Evolutionary conservation across 495 filamentous ascomycete genomes (phyloP), one percentile per base, ranked within the genome.

Genomic region (Aspergillus leporis): DNA sequence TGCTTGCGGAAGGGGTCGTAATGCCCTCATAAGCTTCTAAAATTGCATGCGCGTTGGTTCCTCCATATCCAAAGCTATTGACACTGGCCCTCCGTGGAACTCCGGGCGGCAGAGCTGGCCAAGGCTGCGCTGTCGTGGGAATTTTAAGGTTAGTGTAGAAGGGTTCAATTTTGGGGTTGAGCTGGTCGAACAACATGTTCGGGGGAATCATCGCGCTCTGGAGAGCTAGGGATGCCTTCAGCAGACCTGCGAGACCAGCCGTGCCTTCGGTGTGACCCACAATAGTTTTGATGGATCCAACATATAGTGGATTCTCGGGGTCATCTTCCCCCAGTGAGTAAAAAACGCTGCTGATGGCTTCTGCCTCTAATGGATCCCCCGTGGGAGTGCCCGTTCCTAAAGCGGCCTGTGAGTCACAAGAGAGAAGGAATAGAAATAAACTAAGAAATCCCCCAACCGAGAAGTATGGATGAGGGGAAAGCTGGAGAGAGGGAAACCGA

Each of bases 11-110:
- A 19, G 10, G 28, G 4, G 19, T 19, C 13, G n/a, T n/a, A n/a
- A 28, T 54, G 0, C 3, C 23, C 4, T 25, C 14, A 28, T 25
- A 41, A 8, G 43, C 38, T 16, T 50, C 85, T 12, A 89, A 10
- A 38, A 89, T 87, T 5, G 77, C 84, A 61, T 88, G 85, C 0
- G 83, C 79, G 61, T 88, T 88, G 16, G 82, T 76, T 36, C 87
- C 86, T 25, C 87, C 87, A 62, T 85, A 88, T 0, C 86, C 86
- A 58, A 86, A 88, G 6, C 65, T 65, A 41, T 72, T 72, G 1
- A 74, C 66, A 59, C 67, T 69, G 1, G 64, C 69, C 2, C 71
- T 65, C 1, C 79, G 83, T 0, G 58, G 28, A 5, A 25, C 21
- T n/a, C 45, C 32, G 0, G 19, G 9, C 38, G 41, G 14, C 3